phyloP scores from a whole-genome alignment of 495 filamentous ascomycete species.

The Rhizodiscina lignyota region DNA sequence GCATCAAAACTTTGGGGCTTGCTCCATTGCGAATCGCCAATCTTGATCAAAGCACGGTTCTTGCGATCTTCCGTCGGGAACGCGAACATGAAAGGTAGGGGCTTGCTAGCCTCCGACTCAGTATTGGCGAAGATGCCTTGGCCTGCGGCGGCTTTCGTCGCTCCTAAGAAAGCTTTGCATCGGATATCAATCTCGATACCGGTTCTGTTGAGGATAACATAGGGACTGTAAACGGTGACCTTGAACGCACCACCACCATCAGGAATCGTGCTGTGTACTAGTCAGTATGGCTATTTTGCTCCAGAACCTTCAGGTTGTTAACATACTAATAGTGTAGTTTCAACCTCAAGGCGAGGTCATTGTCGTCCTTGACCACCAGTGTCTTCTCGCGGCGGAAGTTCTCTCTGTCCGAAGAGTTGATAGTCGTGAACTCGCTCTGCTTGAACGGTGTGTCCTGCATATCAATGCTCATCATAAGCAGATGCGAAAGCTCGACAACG shows the following conservation, averaged over 20 bases:
- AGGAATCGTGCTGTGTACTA: conserved; percentile 44
- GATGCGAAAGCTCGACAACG: conserved; percentile 87
- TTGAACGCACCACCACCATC: conserved; percentile 93
- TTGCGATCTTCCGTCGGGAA: conserved; percentile 70
- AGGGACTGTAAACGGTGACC: conserved; percentile 82
- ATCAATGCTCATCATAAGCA: conserved; percentile 80
- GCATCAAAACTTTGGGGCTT: conserved; percentile 96
- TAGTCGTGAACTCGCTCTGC: conserved; percentile 87
- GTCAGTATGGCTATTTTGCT: neutral
- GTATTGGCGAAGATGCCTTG: conserved; percentile 44
- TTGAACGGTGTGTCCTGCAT: conserved; percentile 93
- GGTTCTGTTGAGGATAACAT: conserved; percentile 89
- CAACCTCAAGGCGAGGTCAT: conserved; percentile 60
- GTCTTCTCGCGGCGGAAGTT: conserved; percentile 72
- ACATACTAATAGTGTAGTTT: conserved; percentile 69
- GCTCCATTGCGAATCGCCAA: conserved; percentile 85
- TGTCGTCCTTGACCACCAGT: conserved; percentile 67
- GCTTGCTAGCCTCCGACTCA: conserved; percentile 38
- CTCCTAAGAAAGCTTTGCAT: conserved; percentile 72
- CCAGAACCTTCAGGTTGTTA: neutral
- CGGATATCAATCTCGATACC: conserved; percentile 78
- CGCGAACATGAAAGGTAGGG: conserved; percentile 90
- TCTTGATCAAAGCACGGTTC: conserved; percentile 73
- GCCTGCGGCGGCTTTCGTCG: conserved; percentile 64
- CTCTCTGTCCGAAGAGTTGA: conserved; percentile 78